Evolutionary conservation across 2,329 filamentous ascomycete genomes (phyloP), one percentile per base, ranked within the genome.

Genomic region (Colletotrichum brevisporum): DNA sequence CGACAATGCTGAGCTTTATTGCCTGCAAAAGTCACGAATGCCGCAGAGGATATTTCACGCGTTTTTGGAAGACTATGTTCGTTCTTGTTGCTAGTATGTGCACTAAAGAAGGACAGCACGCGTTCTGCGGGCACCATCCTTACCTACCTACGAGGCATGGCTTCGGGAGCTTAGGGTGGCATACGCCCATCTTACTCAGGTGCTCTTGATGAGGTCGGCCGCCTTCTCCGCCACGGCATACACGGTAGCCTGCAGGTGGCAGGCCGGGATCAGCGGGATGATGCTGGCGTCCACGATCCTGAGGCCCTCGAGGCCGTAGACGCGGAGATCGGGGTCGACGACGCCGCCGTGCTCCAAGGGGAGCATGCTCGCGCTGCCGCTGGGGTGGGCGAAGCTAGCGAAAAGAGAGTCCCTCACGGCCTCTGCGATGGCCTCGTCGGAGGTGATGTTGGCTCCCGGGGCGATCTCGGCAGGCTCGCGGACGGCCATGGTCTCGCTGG

Each of bases 321-420:
- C 78, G 1, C 74, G 67, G 1, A 80, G 73, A 6, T 73, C 57
- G 12, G 73, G 69, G 26, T 78, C 76, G 5, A 79, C 77, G 0
- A 79, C 78, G 2, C 80, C 80, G 2, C 74, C 77, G 6, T 78
- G 75, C 36, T 81, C 80, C 31, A 77, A 73, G 2, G 83, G 83
- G 69, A 83, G 76, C 83, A 87, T 85, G 16, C 82, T 80, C 50
- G 82, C 80, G 18, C 83, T 87, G 3, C 87, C 84, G 2, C 80
- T 75, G 0, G 83, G 81, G 72, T 89, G 86, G 15, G 63, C 26
- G 21, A 70, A 63, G 16, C 56, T 63, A 1, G 63, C 51, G 27
- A 27, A 57, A 0, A 70, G 12, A 1, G 50, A 31, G 43, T 71
- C 16, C 3, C 50, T 50, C 2, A 70, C 18, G 15, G 58, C 58